These are phyloP conservation scores for Leccinum incarnatum DNA, from an alignment of 768 basidiomycete species.

Conservation along the genomic window DNA sequence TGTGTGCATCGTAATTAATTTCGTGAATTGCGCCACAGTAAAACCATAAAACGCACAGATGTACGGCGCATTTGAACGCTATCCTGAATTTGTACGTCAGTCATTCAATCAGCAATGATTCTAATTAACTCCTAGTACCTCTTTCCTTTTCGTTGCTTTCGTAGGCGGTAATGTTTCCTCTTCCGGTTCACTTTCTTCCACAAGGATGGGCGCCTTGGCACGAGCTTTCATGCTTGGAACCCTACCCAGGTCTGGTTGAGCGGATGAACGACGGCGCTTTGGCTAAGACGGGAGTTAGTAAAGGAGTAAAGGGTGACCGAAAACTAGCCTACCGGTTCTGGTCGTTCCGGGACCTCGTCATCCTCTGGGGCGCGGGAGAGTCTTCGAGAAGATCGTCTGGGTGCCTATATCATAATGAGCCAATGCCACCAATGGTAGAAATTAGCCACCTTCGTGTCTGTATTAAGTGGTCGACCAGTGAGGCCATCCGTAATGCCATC, in stretches of 20 bases:
- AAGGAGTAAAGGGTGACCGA: conserved; percentile 2
- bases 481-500: conserved; percentile 80
- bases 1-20: conserved; percentile 12
- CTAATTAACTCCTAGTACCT: conserved; percentile 35
- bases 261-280: conserved; percentile 79
- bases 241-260: conserved; percentile 65
- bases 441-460: conserved; percentile 42
- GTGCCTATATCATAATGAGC: conserved; percentile 15
- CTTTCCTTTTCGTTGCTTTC: conserved; percentile 62
- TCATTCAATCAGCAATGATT: not conserved
- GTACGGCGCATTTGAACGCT: conserved; percentile 53
- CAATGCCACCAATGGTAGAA: conserved; percentile 5
- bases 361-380: conserved; percentile 55
- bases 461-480: conserved; percentile 68
- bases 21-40: conserved; percentile 7
- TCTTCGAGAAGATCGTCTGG: conserved; percentile 61
- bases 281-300: conserved; percentile 42
- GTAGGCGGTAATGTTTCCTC: conserved; percentile 56
- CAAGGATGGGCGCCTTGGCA: conserved; percentile 43
- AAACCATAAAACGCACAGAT: conserved; percentile 41
- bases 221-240: conserved; percentile 37
- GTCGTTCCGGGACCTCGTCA: conserved; percentile 40
- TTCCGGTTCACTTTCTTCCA: conserved; percentile 77
- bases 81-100: conserved; percentile 39
- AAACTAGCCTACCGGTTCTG: conserved; percentile 52